phyloP scores from a whole-genome alignment of 345 rosid genomes.

The Moricandia moricandioides region DNA sequence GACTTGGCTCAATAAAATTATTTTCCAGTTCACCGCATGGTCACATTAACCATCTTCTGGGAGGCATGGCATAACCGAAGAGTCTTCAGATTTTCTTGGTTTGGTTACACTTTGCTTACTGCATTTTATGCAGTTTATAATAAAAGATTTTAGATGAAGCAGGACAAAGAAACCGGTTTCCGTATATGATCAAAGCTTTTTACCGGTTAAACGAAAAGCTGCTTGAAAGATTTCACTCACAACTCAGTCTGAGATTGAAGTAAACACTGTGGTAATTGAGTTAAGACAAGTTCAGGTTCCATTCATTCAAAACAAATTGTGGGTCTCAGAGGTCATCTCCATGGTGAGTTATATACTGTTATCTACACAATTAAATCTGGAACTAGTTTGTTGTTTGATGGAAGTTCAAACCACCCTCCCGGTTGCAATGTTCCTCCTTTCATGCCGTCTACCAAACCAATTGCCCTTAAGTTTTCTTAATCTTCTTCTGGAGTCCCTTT shows the following conservation, averaged over 20 bases:
- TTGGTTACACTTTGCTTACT: neutral
- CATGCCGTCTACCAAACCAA: conserved; percentile 81
- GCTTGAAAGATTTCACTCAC: neutral
- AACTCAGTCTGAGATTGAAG: neutral
- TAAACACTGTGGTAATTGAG: neutral
- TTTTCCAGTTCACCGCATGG: neutral
- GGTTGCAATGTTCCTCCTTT: conserved; percentile 55
- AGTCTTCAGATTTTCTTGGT: neutral
- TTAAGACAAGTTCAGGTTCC: neutral
- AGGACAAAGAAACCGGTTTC: conserved; percentile 76
- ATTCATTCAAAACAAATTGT: neutral
- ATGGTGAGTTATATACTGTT: neutral
- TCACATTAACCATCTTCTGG: neutral
- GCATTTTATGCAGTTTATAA: neutral
- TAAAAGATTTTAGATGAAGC: neutral
- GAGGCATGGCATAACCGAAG: neutral
- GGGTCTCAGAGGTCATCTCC: neutral
- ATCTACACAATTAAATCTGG: neutral
- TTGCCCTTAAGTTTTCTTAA: conserved; percentile 69
- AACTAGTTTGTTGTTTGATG: neutral
- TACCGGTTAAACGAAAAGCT: conserved; percentile 43
- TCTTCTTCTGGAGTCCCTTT: conserved; percentile 60
- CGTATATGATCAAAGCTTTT: conserved; percentile 65
- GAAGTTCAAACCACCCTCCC: neutral
- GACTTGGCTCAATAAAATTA: conserved; percentile 54